Evolutionary conservation across 129 eudicot species (phyloP).

Genomic region (Lonicera japonica): DNA sequence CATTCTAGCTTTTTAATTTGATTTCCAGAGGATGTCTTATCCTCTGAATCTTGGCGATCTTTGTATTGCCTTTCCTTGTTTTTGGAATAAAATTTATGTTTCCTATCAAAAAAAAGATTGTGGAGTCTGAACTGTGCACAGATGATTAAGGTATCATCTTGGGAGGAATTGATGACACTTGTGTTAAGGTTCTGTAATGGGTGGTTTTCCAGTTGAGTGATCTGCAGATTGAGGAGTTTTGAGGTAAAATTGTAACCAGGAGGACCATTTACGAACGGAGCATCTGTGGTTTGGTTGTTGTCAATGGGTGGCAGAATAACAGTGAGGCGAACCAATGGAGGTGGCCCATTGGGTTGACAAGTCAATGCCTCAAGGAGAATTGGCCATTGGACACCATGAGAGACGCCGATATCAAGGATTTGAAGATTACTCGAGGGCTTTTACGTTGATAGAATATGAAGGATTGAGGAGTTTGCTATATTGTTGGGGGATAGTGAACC

Average conservation of each 20-base stretch:
- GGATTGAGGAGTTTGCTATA: slow-evolving; percentile 70
- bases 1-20: too few relatives aligned
- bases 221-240: slow-evolving; percentile 65
- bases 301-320: slow-evolving; percentile 37
- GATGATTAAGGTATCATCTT: slow-evolving; percentile 53
- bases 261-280: slow-evolving; percentile 59
- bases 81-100: too few relatives aligned
- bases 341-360: slow-evolving; percentile 67
- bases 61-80: too few relatives aligned
- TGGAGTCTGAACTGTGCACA: slow-evolving; percentile 78
- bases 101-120: too few relatives aligned
- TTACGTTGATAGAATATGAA: slow-evolving; percentile 56
- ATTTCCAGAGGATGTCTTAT: too few relatives aligned
- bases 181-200: slow-evolving; percentile 44
- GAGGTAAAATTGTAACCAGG: slow-evolving; percentile 43
- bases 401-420: slow-evolving; percentile 74
- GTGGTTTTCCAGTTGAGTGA: slow-evolving; percentile 45
- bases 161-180: slow-evolving; percentile 37
- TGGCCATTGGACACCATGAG: slow-evolving; percentile 89
- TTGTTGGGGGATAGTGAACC: slow-evolving; percentile 80
- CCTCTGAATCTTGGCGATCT: too few relatives aligned
- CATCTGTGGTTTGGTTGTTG: slow-evolving; percentile 23
- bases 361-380: slow-evolving; percentile 68
- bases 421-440: slow-evolving; percentile 34
- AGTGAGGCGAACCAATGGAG: slow-evolving; percentile 72